Evolutionary conservation across 495 filamentous ascomycete genomes (phyloP).

Genomic region (Aspergillus incahuasiensis): DNA sequence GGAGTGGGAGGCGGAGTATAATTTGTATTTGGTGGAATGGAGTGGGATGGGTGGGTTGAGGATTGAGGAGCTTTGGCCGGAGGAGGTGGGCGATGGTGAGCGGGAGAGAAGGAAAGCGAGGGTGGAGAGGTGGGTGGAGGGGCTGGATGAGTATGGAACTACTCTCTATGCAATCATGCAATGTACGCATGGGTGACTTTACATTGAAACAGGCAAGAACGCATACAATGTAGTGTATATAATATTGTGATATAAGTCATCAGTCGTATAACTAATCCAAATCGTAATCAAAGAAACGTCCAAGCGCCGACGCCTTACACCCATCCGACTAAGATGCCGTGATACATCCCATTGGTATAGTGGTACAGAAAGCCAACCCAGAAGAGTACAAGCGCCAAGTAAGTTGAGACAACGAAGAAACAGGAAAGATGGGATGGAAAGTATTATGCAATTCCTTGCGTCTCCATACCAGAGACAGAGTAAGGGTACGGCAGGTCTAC

Average conservation of each 20-base stretch:
- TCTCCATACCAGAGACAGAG: slow-evolving; percentile 39
- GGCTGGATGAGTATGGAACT: slow-evolving; percentile 43
- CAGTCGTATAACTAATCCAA: not conserved
- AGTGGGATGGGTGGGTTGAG: slow-evolving; percentile 20
- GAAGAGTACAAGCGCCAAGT: not conserved
- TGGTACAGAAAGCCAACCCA: slow-evolving; percentile 12
- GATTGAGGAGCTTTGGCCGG: slow-evolving; percentile 46
- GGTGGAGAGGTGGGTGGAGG: slow-evolving; percentile 42
- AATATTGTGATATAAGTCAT: not conserved
- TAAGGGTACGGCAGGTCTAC: slow-evolving; percentile 70
- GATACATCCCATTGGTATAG: slow-evolving; percentile 16
- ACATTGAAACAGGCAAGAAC: not conserved
- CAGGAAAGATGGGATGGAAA: too few relatives aligned
- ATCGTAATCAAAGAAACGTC: not conserved
- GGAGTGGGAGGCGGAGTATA: too few relatives aligned
- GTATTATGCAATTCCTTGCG: slow-evolving; percentile 32
- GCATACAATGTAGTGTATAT: too few relatives aligned
- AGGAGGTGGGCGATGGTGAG: slow-evolving; percentile 21
- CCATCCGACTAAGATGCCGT: not conserved
- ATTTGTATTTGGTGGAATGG: slow-evolving; percentile 20
- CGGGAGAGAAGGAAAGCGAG: slow-evolving; percentile 25
- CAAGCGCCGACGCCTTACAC: slow-evolving; percentile 8
- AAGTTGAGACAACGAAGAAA: not conserved
- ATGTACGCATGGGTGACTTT: slow-evolving; percentile 33
- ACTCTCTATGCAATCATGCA: slow-evolving; percentile 45